Conservation (phyloP, 192 early-diverging fungal genomes). For the Umbelopsis sp. region DNA sequence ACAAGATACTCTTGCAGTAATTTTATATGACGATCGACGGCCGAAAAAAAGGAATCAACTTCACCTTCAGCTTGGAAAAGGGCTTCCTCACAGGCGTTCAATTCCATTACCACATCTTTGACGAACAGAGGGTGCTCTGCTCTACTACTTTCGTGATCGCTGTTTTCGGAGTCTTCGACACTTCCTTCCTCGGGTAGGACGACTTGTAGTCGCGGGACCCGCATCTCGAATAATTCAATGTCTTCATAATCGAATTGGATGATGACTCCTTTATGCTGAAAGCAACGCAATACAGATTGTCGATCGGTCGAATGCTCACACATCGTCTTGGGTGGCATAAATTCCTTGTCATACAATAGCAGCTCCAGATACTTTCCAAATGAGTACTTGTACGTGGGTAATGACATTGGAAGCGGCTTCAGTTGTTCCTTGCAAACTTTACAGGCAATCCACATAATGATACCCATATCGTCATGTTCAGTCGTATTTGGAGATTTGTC, state of each 20-base stretch:
- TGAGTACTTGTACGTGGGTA: slow-evolving; percentile 80
- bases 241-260: slow-evolving; percentile 74
- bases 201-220: slow-evolving; percentile 61
- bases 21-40: background rate
- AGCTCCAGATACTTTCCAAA: slow-evolving; percentile 94
- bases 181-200: background rate
- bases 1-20: slow-evolving; percentile 1
- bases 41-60: slow-evolving; percentile 2
- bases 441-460: slow-evolving; percentile 85
- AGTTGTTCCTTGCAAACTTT: slow-evolving; percentile 65
- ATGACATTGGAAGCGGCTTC: slow-evolving; percentile 67
- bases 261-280: slow-evolving; percentile 67
- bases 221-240: slow-evolving; percentile 70
- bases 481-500: background rate
- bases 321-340: slow-evolving; percentile 51
- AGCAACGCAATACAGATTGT: slow-evolving; percentile 72
- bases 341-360: slow-evolving; percentile 67
- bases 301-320: slow-evolving; percentile 54
- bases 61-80: slow-evolving; percentile 9
- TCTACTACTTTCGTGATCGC: background rate
- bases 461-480: slow-evolving; percentile 29
- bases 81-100: background rate
- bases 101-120: background rate
- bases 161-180: background rate
- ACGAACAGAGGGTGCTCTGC: background rate